Conservation (phyloP, 148 eudicot genomes). For the Amaranthus palmeri region DNA sequence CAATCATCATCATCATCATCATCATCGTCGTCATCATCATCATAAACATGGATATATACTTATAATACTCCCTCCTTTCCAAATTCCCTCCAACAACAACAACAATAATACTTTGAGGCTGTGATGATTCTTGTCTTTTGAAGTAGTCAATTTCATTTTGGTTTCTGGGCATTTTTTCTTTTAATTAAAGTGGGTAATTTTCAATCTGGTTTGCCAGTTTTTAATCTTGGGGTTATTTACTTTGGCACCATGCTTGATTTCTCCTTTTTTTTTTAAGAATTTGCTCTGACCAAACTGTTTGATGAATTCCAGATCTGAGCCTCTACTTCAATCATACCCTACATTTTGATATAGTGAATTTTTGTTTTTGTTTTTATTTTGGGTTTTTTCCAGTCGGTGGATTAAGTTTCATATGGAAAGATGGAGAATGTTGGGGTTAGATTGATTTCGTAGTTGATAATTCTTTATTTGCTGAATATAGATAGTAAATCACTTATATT, state of each 20-base stretch:
- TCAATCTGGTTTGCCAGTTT: background rate
- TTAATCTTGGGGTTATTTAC: background rate
- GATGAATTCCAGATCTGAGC: slow-evolving; percentile 16
- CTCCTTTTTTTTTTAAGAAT: background rate
- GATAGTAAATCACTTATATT: too few species aligned
- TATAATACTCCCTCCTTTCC: too few species aligned
- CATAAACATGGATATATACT: too few species aligned
- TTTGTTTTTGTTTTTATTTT: background rate
- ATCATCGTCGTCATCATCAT: too few species aligned
- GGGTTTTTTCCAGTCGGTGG: too few species aligned
- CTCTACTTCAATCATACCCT: background rate
- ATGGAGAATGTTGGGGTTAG: too few species aligned
- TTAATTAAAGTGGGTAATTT: background rate
- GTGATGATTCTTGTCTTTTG: background rate
- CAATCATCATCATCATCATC: too few species aligned
- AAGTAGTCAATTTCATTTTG: slow-evolving; percentile 4
- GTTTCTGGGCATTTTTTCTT: background rate
- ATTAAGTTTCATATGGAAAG: too few species aligned
- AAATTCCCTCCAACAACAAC: too few species aligned
- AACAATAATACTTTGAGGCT: background rate
- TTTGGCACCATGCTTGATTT: slow-evolving; percentile 4
- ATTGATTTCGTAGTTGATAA: too few species aligned
- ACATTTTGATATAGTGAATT: background rate
- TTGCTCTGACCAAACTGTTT: background rate
- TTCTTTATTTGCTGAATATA: too few species aligned